Evolutionary conservation across 352 stramenopile genomes (phyloP), one percentile per base, ranked within the genome.

Genomic region (Globisporangium acanthophoron): DNA sequence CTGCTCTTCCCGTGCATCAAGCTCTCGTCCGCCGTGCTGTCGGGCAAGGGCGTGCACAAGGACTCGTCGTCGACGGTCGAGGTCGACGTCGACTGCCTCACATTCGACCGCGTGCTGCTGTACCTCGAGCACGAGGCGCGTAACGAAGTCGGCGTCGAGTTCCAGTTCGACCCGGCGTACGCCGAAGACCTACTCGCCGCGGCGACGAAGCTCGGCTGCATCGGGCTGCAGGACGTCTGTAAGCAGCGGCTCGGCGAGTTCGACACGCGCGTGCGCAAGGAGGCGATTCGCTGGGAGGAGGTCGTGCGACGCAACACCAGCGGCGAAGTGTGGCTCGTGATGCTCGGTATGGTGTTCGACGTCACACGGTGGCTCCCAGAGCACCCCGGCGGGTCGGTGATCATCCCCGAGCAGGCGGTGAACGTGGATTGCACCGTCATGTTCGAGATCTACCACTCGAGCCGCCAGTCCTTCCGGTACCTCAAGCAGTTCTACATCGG

Each of bases 361-460:
- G 86, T 97, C 51, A 94, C 87, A 31, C 73, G 85, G 11, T 97
- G 88, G 88, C 73, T 97, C 20, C 80, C 82, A 1, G 85, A 96
- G 54, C 87, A 97, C 59, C 88, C 87, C 0, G 87, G 88, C 9
- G 87, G 88, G 1, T 90, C 83, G 1, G 72, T 87, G 20, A 78
- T 97, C 52, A 96, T 97, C 55, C 82, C 78, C 0, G 70, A 83
- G 15, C 80, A 97, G 57, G 88, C 87, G 5, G 74, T 97, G 54
- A 94, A 96, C 57, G 74, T 95, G 35, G 88, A 97, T 47, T 89
- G 76, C 35, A 94, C 87, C 0, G 73, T 93, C 47, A 92, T 97
- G 77, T 97, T 97, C 69, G 88, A 97, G 73, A 92, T 96, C 39
- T 96, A 95, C 61, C 88, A 97, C 69, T 85, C 88, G 15, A 94